Conservation (phyloP, 2,329 filamentous ascomycete genomes). For the Fusarium paranaense region DNA sequence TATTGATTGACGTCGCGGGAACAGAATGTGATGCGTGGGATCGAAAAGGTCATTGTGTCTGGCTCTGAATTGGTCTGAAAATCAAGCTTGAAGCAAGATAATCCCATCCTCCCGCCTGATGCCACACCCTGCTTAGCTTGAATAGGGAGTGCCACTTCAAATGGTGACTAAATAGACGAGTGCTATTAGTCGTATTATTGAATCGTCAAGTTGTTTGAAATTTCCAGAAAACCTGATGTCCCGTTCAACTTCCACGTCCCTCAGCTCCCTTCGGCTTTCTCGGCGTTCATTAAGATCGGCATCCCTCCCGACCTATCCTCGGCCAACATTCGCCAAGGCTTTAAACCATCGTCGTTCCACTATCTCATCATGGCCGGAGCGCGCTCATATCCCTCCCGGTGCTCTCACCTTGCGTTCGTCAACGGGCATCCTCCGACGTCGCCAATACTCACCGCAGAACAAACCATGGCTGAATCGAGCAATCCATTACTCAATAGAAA, state of each 20-base stretch:
- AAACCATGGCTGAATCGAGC: background rate
- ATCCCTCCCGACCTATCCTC: background rate
- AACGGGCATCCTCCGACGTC: background rate
- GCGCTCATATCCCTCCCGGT: background rate
- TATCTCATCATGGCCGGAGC: background rate
- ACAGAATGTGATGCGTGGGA: background rate
- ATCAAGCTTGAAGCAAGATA: background rate
- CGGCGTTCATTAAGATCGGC: background rate
- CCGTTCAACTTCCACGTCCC: background rate
- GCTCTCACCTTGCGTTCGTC: background rate
- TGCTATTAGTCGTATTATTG: background rate
- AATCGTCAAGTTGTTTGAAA: background rate
- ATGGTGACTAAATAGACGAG: background rate
- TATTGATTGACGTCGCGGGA: background rate
- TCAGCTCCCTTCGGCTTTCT: background rate
- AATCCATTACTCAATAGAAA: conserved; percentile 27
- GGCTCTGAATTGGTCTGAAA: background rate
- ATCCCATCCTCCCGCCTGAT: background rate
- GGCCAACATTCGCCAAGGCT: background rate
- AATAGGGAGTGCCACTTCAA: background rate
- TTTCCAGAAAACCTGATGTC: background rate
- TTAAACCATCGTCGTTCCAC: background rate
- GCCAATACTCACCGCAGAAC: background rate
- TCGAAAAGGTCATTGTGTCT: background rate
- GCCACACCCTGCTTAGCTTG: too few species aligned